Percentiles rank a stretch among this genome's conserved stretches.
Conservation (phyloP, 352 stramenopile genomes). For the Phytophthora litchii region DNA sequence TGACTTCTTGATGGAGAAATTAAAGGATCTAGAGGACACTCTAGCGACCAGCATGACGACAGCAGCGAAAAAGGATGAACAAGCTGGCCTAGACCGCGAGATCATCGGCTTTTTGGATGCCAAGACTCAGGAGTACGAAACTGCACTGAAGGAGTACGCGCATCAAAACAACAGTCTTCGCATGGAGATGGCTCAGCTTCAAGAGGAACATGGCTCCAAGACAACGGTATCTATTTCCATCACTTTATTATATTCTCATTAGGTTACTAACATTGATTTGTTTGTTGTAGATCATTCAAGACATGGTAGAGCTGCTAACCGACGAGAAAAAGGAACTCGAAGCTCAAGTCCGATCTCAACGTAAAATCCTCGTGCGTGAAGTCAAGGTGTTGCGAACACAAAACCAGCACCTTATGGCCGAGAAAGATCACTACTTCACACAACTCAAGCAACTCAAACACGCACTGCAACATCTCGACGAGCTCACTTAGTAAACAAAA, state of each 20-base stretch:
- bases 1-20: conserved; percentile 87
- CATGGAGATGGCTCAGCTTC: conserved; percentile 48
- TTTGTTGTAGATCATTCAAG: conserved; percentile 68
- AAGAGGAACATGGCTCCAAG: conserved; percentile 65
- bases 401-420: conserved; percentile 64
- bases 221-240: conserved; percentile 40
- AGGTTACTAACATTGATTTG: neutral
- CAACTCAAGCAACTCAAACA: conserved; percentile 82
- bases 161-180: conserved; percentile 61
- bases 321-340: conserved; percentile 83
- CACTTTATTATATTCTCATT: no score
- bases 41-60: conserved; percentile 60
- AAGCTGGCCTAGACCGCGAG: conserved; percentile 71
- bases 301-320: conserved; percentile 77
- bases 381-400: conserved; percentile 75
- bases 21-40: conserved; percentile 77
- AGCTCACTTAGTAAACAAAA: conserved; percentile 36
- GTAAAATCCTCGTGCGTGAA: conserved; percentile 83
- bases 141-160: conserved; percentile 54
- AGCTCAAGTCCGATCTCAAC: conserved; percentile 69
- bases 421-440: conserved; percentile 75
- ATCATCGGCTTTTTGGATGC: conserved; percentile 87
- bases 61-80: conserved; percentile 67
- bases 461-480: conserved; percentile 74
- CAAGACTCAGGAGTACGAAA: conserved; percentile 79